Evolutionary conservation across 2,329 filamentous ascomycete species (phyloP).

Genomic region (Chaetomium strumarium): DNA sequence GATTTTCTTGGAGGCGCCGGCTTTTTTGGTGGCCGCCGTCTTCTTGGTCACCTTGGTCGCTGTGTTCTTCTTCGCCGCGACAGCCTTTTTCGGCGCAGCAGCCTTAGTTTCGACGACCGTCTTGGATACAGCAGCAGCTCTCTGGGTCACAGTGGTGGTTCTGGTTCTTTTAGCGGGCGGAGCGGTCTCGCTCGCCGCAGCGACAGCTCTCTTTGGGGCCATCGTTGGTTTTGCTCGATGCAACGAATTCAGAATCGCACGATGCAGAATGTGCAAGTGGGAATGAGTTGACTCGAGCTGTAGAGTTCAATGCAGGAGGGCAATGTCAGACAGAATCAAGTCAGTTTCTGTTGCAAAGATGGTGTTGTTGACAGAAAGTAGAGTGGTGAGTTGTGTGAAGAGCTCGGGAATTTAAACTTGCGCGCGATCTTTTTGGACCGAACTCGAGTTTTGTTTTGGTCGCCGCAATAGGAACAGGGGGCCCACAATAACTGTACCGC

Average conservation of each 20-base stretch:
- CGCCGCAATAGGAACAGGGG: slow-evolving; percentile 13
- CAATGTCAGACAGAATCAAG: not conserved
- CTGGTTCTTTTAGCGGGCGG: slow-evolving; percentile 16
- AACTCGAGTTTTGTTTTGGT: slow-evolving; percentile 14
- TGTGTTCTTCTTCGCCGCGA: slow-evolving; percentile 19
- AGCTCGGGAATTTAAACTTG: slow-evolving; percentile 16
- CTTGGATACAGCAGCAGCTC: not conserved
- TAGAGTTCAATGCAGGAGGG: not conserved
- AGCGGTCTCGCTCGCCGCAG: slow-evolving; percentile 7
- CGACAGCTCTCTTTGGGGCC: slow-evolving; percentile 22
- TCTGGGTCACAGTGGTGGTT: slow-evolving; percentile 13
- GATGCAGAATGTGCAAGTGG: slow-evolving; percentile 4
- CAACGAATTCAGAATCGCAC: not conserved
- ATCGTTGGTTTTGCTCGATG: slow-evolving; percentile 13
- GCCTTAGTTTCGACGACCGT: slow-evolving; percentile 9
- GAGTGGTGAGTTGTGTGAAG: not conserved
- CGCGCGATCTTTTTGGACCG: slow-evolving; percentile 17
- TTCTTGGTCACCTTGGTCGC: not conserved
- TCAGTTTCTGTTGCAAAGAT: not conserved
- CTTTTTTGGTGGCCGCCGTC: slow-evolving; percentile 14
- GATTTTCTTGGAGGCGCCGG: slow-evolving; percentile 12
- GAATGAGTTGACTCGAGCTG: not conserved
- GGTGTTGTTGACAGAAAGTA: not conserved
- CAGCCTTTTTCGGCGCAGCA: slow-evolving; percentile 14
- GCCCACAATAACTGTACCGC: slow-evolving; percentile 16